Conservation (phyloP, 768 basidiomycete genomes). For the Phanerochaete sordida region DNA sequence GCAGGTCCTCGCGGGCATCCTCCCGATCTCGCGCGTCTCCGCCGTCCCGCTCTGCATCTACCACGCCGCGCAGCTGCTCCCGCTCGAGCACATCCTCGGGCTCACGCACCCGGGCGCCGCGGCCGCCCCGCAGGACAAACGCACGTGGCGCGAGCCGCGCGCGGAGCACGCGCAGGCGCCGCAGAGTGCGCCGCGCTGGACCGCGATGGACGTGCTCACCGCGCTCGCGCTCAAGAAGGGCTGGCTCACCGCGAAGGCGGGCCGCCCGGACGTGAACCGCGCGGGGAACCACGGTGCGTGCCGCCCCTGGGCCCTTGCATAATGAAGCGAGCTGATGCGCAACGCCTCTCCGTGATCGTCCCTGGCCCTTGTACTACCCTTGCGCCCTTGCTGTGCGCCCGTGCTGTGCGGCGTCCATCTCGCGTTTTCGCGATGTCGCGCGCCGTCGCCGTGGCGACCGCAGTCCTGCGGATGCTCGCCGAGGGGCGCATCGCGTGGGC, state of each 20-base stretch:
- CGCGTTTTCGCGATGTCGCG: too few relatives aligned
- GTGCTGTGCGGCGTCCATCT: too few relatives aligned
- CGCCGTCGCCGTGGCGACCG: too few relatives aligned
- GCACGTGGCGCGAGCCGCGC: slow-evolving; percentile 63
- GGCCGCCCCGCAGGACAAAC: slow-evolving; percentile 53
- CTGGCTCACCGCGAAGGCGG: slow-evolving; percentile 89
- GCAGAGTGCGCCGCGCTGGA: slow-evolving; percentile 49
- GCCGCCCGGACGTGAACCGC: slow-evolving; percentile 82
- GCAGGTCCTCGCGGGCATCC: slow-evolving; percentile 65
- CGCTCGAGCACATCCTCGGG: slow-evolving; percentile 68
- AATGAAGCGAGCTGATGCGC: too few relatives aligned
- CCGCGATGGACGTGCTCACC: slow-evolving; percentile 80
- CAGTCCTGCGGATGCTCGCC: slow-evolving; percentile 79
- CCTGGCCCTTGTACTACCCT: too few relatives aligned
- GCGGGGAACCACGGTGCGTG: slow-evolving; percentile 86
- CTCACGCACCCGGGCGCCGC: slow-evolving; percentile 48
- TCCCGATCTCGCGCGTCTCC: slow-evolving; percentile 80
- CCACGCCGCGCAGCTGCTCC: slow-evolving; percentile 62
- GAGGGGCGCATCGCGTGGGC: slow-evolving; percentile 82
- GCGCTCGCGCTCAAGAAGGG: slow-evolving; percentile 76
- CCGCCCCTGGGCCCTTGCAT: neutral
- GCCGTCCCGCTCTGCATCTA: slow-evolving; percentile 84
- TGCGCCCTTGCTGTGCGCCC: too few relatives aligned
- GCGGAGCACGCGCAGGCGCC: slow-evolving; percentile 3
- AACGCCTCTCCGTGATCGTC: too few relatives aligned